Evolutionary conservation across 2,329 filamentous ascomycete species (phyloP).

Genomic region (Rhexocercosporidium sp.): DNA sequence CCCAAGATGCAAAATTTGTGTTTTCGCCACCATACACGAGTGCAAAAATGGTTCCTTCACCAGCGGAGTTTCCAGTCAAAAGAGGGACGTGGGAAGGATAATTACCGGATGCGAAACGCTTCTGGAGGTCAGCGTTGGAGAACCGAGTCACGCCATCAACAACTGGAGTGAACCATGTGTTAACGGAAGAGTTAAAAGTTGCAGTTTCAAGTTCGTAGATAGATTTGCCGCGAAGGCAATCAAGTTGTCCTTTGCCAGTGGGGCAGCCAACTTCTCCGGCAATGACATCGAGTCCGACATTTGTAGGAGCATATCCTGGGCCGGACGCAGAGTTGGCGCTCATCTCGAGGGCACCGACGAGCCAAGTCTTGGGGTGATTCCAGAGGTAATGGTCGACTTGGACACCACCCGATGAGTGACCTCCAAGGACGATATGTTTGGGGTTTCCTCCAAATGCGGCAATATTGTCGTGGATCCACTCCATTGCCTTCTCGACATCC

Average conservation of each 20-base stretch:
- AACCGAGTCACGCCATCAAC: slow-evolving; percentile 45
- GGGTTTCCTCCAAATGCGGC: slow-evolving; percentile 69
- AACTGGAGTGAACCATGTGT: slow-evolving; percentile 49
- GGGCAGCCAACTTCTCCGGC: slow-evolving; percentile 46
- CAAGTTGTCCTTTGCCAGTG: slow-evolving; percentile 42
- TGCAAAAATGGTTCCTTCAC: slow-evolving; percentile 47
- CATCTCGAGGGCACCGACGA: slow-evolving; percentile 48
- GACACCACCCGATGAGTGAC: slow-evolving; percentile 49
- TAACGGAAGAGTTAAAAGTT: slow-evolving; percentile 45
- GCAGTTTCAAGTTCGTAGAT: slow-evolving; percentile 41
- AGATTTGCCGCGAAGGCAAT: slow-evolving; percentile 45
- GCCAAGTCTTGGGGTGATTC: slow-evolving; percentile 47
- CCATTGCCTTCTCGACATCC: slow-evolving; percentile 62
- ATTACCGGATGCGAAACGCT: slow-evolving; percentile 34
- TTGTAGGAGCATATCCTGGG: slow-evolving; percentile 46
- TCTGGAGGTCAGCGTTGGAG: slow-evolving; percentile 39
- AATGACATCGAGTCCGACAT: slow-evolving; percentile 46
- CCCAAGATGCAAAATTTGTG: slow-evolving; percentile 41
- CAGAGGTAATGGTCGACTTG: slow-evolving; percentile 49
- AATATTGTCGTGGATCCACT: slow-evolving; percentile 65
- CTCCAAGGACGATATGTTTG: slow-evolving; percentile 49
- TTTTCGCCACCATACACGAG: slow-evolving; percentile 43
- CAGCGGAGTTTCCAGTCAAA: slow-evolving; percentile 45
- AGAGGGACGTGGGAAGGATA: slow-evolving; percentile 46
- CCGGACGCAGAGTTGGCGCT: slow-evolving; percentile 49